Evolutionary conservation across 2,329 filamentous ascomycete species (phyloP).

Genomic region (Fusarium sp.): DNA sequence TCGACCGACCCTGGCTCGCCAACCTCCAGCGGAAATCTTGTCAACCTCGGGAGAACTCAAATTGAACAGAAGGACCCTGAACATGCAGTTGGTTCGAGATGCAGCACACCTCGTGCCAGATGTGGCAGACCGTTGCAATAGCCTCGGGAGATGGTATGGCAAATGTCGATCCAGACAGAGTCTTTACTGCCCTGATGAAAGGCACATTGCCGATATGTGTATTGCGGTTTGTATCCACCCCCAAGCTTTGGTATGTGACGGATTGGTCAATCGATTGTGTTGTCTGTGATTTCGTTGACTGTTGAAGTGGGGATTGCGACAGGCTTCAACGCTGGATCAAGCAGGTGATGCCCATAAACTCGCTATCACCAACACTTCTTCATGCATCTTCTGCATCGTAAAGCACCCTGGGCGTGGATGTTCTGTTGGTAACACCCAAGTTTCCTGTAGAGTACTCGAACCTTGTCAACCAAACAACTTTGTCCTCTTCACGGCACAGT

Average conservation of each 20-base stretch:
- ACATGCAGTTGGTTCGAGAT: conserved; percentile 48
- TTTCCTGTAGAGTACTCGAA: conserved; percentile 11
- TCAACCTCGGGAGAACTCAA: conserved; percentile 25
- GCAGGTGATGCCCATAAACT: conserved; percentile 35
- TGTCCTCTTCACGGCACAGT: conserved; percentile 34
- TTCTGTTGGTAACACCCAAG: conserved; percentile 9
- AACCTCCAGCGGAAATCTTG: conserved; percentile 3
- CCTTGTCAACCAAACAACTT: conserved; percentile 34
- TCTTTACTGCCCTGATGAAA: conserved; percentile 30
- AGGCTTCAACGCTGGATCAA: conserved; percentile 36
- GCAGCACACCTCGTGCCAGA: conserved; percentile 23
- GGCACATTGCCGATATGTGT: conserved; percentile 36
- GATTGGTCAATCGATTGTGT: conserved; percentile 27
- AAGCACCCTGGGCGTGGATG: conserved; percentile 17
- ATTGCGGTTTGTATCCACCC: conserved; percentile 15
- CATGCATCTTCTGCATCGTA: conserved; percentile 29
- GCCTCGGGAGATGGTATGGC: conserved; percentile 29
- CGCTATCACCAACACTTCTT: conserved; percentile 43
- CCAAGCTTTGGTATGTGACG: conserved; percentile 29
- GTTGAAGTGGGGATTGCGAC: conserved; percentile 28
- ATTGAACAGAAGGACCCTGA: conserved; percentile 33
- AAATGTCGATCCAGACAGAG: conserved; percentile 36
- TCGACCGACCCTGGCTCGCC: conserved; percentile 26
- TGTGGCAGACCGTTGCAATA: conserved; percentile 30
- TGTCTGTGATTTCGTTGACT: conserved; percentile 37